These are phyloP conservation scores for Gonapodya prolifera DNA, from an alignment of 192 early-diverging fungal genomes.

Conservation along the genomic window DNA sequence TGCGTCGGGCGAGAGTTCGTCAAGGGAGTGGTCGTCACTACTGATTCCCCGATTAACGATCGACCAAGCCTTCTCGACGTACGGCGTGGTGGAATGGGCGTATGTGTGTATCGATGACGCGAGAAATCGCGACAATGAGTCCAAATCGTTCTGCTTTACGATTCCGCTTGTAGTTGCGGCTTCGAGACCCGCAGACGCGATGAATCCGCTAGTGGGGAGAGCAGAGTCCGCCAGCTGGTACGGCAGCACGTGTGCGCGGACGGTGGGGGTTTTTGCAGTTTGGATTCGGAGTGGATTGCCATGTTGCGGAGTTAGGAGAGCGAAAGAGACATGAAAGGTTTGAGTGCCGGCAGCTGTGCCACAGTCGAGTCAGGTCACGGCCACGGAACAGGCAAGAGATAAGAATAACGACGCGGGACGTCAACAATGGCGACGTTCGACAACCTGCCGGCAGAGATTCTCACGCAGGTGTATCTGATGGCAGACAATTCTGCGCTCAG, in stretches of 20 bases:
- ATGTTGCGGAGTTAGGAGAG: too few relatives aligned
- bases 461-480: background rate
- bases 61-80: slow-evolving; percentile 30
- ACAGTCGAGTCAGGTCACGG: too few relatives aligned
- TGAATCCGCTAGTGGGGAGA: slow-evolving; percentile 89
- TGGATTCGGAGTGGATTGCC: too few relatives aligned
- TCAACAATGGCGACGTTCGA: background rate
- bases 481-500: background rate
- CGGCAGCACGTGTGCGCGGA: slow-evolving; percentile 54
- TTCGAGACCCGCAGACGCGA: slow-evolving; percentile 84
- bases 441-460: background rate
- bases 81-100: slow-evolving; percentile 55
- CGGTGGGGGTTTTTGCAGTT: too few relatives aligned
- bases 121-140: slow-evolving; percentile 34
- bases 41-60: background rate
- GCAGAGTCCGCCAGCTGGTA: slow-evolving; percentile 83
- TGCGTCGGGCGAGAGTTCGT: slow-evolving; percentile 4
- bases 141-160: slow-evolving; percentile 20
- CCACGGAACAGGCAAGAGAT: too few relatives aligned
- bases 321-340: too few relatives aligned
- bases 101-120: slow-evolving; percentile 49
- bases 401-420: background rate
- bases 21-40: background rate
- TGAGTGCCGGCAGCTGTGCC: too few relatives aligned
- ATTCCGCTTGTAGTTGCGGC: slow-evolving; percentile 59